Conservation (phyloP, 108 stramenopile genomes). For the Skeletonema tropicum region DNA sequence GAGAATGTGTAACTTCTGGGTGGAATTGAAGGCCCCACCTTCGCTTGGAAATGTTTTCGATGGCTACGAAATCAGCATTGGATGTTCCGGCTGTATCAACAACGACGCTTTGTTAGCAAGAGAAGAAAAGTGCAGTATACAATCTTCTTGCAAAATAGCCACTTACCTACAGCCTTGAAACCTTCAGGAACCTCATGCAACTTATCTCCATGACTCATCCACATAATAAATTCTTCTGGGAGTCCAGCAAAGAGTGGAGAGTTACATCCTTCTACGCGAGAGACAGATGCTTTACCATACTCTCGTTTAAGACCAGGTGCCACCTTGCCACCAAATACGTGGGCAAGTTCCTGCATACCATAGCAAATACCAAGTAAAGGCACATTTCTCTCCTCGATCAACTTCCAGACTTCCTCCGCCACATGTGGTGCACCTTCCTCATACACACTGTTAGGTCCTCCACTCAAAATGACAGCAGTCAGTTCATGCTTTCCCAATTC, state of each 20-base stretch:
- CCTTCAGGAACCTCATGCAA: slow-evolving; percentile 86
- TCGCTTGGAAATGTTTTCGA: slow-evolving; percentile 76
- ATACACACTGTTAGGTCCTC: slow-evolving; percentile 94
- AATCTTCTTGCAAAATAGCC: not conserved
- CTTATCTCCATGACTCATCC: slow-evolving; percentile 99
- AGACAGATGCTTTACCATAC: slow-evolving; percentile 93
- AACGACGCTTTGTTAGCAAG: not conserved
- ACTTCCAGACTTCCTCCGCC: slow-evolving; percentile 86
- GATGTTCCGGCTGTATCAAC: slow-evolving; percentile 65
- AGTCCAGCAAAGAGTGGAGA: slow-evolving; percentile 79
- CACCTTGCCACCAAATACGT: slow-evolving; percentile 92
- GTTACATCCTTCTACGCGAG: slow-evolving; percentile 66
- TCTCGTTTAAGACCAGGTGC: slow-evolving; percentile 91
- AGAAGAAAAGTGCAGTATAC: not conserved
- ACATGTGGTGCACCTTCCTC: slow-evolving; percentile 97
- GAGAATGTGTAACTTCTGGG: slow-evolving; percentile 98
- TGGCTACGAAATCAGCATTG: slow-evolving; percentile 93
- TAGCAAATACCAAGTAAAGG: slow-evolving; percentile 98
- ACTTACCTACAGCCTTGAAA: slow-evolving; percentile 87
- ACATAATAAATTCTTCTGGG: slow-evolving; percentile 88
- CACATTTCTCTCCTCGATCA: slow-evolving; percentile 84
- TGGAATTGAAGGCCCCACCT: slow-evolving; percentile 99
- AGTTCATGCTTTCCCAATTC: slow-evolving; percentile 80
- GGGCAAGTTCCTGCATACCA: slow-evolving; percentile 92
- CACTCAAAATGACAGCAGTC: slow-evolving; percentile 93